phyloP scores from a whole-genome alignment of 768 basidiomycete genomes.

The Mrakia gelida region DNA sequence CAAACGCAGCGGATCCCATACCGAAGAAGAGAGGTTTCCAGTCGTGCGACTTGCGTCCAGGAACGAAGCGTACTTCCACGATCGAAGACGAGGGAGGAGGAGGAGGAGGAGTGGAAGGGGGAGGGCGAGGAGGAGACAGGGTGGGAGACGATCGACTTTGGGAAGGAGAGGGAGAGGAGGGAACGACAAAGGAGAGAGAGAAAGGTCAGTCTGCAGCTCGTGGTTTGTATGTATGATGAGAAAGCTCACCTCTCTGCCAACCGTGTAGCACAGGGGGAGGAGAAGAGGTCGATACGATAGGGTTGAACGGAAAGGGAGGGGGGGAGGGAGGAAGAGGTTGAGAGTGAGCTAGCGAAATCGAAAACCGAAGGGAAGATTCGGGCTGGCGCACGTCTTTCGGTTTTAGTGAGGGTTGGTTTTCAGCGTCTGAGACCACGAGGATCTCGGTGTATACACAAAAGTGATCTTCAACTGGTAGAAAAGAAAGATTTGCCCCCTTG shows the following conservation, averaged over 20 bases:
- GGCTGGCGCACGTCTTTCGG: no score
- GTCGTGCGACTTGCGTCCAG: not conserved
- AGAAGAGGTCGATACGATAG: not conserved
- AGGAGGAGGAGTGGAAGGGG: not conserved
- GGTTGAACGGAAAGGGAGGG: not conserved
- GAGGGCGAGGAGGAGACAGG: not conserved
- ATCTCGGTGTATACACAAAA: no score
- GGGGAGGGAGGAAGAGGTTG: not conserved
- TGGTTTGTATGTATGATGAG: not conserved
- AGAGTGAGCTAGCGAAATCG: not conserved
- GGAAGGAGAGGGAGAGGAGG: not conserved
- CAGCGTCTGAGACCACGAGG: no score
- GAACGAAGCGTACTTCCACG: not conserved
- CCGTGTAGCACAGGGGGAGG: not conserved
- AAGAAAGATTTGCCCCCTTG: no score
- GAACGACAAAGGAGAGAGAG: not conserved
- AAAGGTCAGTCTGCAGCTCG: not conserved
- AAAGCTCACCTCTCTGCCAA: not conserved
- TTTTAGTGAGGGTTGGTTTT: no score
- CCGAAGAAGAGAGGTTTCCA: not conserved
- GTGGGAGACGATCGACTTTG: constrained; percentile 6
- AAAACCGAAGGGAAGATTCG: no score
- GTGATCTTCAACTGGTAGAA: no score
- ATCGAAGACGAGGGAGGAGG: not conserved
- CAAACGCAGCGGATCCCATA: constrained; percentile 1